Base-by-base conservation (phyloP, 305 asterid genomes). In the Petunia hybrid region DNA sequence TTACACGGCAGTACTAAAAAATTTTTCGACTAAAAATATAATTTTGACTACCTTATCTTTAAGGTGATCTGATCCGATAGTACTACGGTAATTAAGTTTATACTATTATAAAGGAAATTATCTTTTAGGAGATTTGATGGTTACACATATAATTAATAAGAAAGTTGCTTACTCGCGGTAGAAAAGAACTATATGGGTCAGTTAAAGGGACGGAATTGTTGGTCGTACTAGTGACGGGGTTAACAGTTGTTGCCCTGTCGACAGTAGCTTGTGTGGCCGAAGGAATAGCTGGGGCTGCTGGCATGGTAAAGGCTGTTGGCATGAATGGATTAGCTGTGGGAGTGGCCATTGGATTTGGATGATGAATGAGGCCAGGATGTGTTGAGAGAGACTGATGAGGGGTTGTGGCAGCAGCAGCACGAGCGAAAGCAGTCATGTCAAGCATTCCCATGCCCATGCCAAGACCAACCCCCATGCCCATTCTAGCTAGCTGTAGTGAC, bases 101-200 rank as follows among this genome's bases (percentile, higher is more conserved):
- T 22, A 22, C 31, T 22, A 22, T 22, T 22, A 22, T 22, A 22
- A 22, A 22, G 31, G 31, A 22, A 22, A 22, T 22, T 22, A 22
- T 22, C 31, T 22, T 22, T 22, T 22, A 22, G 31, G 31, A 22
- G 31, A 22, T 22, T 0, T 22, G 31, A 22, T 22, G 31, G 31
- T 22, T 22, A 22, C 31, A 0, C 31, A 22, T 8, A 10, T 14
- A 51, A n/a, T 62, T 3, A 62, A n/a, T 10, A 1, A 76, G 45
- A 9, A 57, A 42, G 36, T 42, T 77, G 82, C 94, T 8, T 82
- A 92, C 95, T 84, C 91, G 95, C 80, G 94, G 87, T 12, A 91
- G 82, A 83, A 87, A 87, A 8, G 91, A 76, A 38, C 67, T 59
- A 71, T 87, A 90, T 0, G 93, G 88, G 2, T 92, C 85, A 39